Evolutionary conservation across 2,329 filamentous ascomycete species (phyloP), one percentile per base, ranked within the genome.

Genomic region (Pyrenochaeta sp.): DNA sequence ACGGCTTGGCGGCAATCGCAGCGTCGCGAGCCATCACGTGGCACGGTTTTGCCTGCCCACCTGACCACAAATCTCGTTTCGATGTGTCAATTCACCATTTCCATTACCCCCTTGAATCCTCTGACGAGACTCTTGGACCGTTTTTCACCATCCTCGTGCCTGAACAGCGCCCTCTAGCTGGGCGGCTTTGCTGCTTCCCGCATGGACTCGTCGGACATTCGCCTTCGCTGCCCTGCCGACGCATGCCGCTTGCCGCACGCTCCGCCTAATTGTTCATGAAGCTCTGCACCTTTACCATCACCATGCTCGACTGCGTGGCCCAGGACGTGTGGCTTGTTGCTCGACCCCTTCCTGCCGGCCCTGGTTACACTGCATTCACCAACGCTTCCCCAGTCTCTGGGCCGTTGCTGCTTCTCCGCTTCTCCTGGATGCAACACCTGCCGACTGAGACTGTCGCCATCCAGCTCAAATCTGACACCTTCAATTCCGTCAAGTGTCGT

Each of bases 91-190:
- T 5, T 13, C 11, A 9, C 28, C 18, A 35, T 51, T 51, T 51
- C 40, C 35, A 48, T 51, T 51, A 51, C 48, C 48, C 48, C 48
- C 48, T 44, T 41, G 40, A 51, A 51, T n/a, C n/a, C n/a, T n/a
- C n/a, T n/a, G n/a, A n/a, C n/a, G n/a, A n/a, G n/a, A 51, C 41
- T 42, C 48, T 17, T 14, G 19, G 5, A 10, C 27, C 10, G 27
- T 30, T 30, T 48, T 55, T 46, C 46, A 49, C 38, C 48, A 51
- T 45, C 58, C 53, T 48, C 58, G 58, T 61, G 57, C 52, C 47
- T 58, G 55, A 46, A 29, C 48, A 42, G 37, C 41, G 48, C 48
- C 41, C 29, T 37, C 36, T 50, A 34, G 41, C 36, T 51, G 51
- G 19, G 51, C 40, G 43, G 34, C 44, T 37, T 38, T 41, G 48